Evolutionary conservation across 225 moss, liverwort and hornwort species (phyloP).

Genomic region (Polytrichum formosum): DNA sequence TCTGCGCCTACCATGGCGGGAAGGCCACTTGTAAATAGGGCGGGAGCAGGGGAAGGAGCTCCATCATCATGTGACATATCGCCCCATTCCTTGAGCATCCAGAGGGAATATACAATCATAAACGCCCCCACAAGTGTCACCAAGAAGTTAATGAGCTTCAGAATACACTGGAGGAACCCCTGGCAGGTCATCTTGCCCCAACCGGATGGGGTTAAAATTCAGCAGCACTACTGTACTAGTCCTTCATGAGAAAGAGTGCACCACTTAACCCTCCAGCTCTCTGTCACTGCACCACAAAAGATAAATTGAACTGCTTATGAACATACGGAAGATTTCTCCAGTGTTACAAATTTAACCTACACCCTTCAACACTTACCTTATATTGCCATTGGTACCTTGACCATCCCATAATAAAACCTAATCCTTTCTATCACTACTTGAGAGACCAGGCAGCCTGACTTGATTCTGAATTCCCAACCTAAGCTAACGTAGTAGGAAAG

Average conservation of each 20-base stretch:
- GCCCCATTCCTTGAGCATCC: slow-evolving; percentile 91
- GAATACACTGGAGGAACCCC: slow-evolving; percentile 82
- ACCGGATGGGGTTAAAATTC: not conserved
- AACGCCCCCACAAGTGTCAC: slow-evolving; percentile 74
- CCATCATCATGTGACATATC: slow-evolving; percentile 25
- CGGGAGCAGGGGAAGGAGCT: slow-evolving; percentile 29
- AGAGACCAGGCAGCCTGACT: no score
- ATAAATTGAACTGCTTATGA: not conserved
- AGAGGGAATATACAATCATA: slow-evolving; percentile 82
- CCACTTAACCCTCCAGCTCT: not conserved
- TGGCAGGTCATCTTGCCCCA: slow-evolving; percentile 78
- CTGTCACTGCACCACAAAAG: slow-evolving; percentile 1
- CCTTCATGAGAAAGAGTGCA: not conserved
- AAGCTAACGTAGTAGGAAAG: no score
- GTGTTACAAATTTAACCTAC: no score
- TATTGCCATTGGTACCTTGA: no score
- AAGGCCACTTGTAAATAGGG: slow-evolving; percentile 16
- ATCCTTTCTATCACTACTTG: no score
- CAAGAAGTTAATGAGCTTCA: slow-evolving; percentile 85
- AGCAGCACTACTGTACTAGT: not conserved
- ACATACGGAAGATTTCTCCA: not conserved
- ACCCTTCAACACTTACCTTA: no score
- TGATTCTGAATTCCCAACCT: no score
- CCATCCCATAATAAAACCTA: no score
- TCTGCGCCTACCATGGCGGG: slow-evolving; percentile 3